Evolutionary conservation across 75 land plant genomes (phyloP).

Genomic region (Selaginella tamariscina): DNA sequence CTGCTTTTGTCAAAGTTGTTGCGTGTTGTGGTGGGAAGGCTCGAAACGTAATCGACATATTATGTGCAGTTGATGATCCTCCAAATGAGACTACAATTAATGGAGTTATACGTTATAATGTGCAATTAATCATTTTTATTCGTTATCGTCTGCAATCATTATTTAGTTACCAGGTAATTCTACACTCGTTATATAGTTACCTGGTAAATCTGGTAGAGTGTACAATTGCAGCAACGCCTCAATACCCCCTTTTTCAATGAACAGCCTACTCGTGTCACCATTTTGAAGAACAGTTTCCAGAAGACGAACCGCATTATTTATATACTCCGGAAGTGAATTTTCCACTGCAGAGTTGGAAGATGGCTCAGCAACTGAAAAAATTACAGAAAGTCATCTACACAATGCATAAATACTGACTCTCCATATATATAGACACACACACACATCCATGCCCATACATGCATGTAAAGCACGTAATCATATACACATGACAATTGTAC

Average conservation of each 20-base stretch:
- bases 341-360: conserved; percentile 26
- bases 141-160: no score
- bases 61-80: conserved; percentile 78
- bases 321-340: conserved; percentile 58
- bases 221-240: conserved; percentile 75
- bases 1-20: conserved; percentile 50
- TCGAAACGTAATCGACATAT: conserved; percentile 68
- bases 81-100: conserved; percentile 54
- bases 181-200: no score
- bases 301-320: conserved; percentile 65
- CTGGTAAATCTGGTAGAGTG: conserved; percentile 52
- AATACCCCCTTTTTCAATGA: conserved; percentile 87
- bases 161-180: no score
- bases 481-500: no score
- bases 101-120: no score
- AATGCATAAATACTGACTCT: no score
- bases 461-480: no score
- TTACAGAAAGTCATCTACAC: no score
- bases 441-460: no score
- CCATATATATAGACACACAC: no score
- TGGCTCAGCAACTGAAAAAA: conserved; percentile 20
- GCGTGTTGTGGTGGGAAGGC: conserved; percentile 83
- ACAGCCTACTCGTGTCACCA: conserved; percentile 72
- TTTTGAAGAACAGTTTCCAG: conserved; percentile 81
- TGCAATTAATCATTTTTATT: no score